Percentiles rank a stretch among this genome's conserved stretches.
phyloP scores from a whole-genome alignment of 2,329 filamentous ascomycete species.

The Alternaria novae-zelandiae region DNA sequence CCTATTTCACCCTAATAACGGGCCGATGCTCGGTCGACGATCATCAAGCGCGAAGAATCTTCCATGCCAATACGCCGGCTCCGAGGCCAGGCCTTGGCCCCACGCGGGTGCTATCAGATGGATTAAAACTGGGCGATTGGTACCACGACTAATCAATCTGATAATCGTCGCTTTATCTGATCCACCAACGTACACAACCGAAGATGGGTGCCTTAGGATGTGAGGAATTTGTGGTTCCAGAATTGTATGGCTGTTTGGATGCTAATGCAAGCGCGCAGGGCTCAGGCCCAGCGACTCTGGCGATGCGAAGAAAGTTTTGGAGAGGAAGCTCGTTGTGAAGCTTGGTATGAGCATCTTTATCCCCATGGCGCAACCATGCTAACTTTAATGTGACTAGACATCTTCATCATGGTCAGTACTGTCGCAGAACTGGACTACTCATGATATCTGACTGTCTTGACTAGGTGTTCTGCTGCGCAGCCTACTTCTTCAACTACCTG shows the following conservation, averaged over 20 bases:
- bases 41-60: not conserved
- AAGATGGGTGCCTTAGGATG: slow-evolving; percentile 1
- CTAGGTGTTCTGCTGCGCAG: slow-evolving; percentile 30
- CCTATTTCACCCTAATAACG: not conserved
- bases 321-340: slow-evolving; percentile 9
- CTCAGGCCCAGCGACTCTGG: not conserved
- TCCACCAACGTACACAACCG: not conserved
- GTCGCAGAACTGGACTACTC: not conserved
- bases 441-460: not conserved
- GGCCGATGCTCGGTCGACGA: slow-evolving; percentile 1
- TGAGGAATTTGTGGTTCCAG: not conserved
- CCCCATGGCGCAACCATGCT: not conserved
- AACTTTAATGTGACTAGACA: not conserved
- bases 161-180: slow-evolving; percentile 4
- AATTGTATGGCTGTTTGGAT: not conserved
- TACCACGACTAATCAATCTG: not conserved
- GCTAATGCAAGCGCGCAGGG: not conserved
- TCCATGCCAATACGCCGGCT: not conserved
- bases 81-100: not conserved
- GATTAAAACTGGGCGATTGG: not conserved
- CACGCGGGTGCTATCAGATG: not conserved
- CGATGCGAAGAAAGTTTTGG: not conserved
- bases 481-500: slow-evolving; percentile 40
- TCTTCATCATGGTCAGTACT: slow-evolving; percentile 6
- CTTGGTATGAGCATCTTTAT: slow-evolving; percentile 1